Percentiles rank a stretch among this genome's conserved stretches.
phyloP scores from a whole-genome alignment of 192 early-diverging fungal genomes.

The Globomyces pollinis-pini region DNA sequence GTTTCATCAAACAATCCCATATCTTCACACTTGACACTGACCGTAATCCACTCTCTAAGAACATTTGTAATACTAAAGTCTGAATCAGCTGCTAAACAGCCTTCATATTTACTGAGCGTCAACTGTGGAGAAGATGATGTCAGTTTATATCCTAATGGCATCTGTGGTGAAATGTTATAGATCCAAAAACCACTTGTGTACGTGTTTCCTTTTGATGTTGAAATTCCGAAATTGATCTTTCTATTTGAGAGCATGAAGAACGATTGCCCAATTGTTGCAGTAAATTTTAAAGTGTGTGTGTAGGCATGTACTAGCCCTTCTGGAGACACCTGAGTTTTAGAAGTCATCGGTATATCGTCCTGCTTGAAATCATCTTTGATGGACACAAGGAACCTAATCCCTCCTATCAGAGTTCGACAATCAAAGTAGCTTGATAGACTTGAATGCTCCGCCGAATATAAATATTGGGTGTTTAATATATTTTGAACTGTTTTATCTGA shows the following conservation, averaged over 20 bases:
- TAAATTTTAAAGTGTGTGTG: slow-evolving; percentile 73
- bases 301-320: slow-evolving; percentile 38
- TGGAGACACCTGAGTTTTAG: background rate
- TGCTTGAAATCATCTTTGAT: slow-evolving; percentile 32
- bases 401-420: slow-evolving; percentile 64
- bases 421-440: slow-evolving; percentile 12
- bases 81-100: background rate
- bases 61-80: background rate
- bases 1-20: slow-evolving; percentile 56
- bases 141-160: slow-evolving; percentile 59
- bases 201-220: slow-evolving; percentile 31
- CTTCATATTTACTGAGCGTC: background rate
- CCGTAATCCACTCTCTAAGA: slow-evolving; percentile 34
- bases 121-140: background rate
- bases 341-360: background rate
- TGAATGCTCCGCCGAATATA: background rate
- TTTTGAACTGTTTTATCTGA: background rate
- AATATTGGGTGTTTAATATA: background rate
- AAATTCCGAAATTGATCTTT: slow-evolving; percentile 61
- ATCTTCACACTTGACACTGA: slow-evolving; percentile 44
- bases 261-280: slow-evolving; percentile 72
- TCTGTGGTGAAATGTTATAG: slow-evolving; percentile 56
- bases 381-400: slow-evolving; percentile 65
- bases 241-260: slow-evolving; percentile 57
- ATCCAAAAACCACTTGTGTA: slow-evolving; percentile 60